Conservation (phyloP, 176 grass and related monocot species). For the Cenchrus purpureus region DNA sequence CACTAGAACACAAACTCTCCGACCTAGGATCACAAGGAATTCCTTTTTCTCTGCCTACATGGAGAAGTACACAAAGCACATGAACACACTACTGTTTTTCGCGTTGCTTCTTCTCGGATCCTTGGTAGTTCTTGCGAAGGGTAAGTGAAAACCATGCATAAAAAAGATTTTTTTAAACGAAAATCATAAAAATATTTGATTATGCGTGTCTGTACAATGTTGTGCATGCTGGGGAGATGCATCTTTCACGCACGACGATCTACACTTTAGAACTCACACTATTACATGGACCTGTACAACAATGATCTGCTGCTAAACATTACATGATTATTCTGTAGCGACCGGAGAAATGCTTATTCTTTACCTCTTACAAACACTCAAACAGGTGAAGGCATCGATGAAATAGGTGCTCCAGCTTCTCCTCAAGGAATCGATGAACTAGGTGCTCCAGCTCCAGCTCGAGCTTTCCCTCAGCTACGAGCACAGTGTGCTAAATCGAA, state of each 20-base stretch:
- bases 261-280: no score
- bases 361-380: neutral
- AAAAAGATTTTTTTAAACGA: no score
- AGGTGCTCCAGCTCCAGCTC: no score
- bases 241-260: no score
- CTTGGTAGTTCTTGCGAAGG: neutral
- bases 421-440: no score
- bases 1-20: neutral
- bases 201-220: neutral
- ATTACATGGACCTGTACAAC: no score
- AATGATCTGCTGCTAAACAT: no score
- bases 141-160: neutral
- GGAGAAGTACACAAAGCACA: neutral
- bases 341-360: neutral
- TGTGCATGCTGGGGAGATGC: no score
- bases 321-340: neutral
- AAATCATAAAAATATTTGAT: neutral
- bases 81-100: neutral
- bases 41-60: neutral
- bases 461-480: no score
- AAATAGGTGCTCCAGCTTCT: neutral
- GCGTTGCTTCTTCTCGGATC: neutral
- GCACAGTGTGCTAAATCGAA: no score
- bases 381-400: neutral
- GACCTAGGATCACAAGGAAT: neutral